Base-by-base conservation (phyloP, 116 monocot genomes). In the Dioscorea cayenensis region DNA sequence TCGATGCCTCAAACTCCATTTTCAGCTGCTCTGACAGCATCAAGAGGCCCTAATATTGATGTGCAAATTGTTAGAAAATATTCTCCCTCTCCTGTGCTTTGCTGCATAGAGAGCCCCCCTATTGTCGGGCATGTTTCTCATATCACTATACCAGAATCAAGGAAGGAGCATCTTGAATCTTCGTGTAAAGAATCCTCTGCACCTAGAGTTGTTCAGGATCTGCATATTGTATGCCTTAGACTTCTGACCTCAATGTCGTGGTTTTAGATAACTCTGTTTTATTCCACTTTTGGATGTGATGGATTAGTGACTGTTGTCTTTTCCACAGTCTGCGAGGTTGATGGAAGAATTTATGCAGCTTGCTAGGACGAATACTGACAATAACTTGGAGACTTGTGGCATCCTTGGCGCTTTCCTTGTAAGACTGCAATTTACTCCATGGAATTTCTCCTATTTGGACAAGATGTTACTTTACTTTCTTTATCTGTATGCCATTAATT, bases 261-360 rank as follows among this genome's bases (percentile, higher is more conserved):
- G 36, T 5, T 21, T 37, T 14, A 14, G 66, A 18, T 28, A 18
- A 17, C 2, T 37, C 43, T 35, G 55, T 55, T 55, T 18, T 18
- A n/a, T 55, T 55, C 55, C 17, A 13, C 3, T 29, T 28, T 69
- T 69, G 49, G 51, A 11, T 19, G 49, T 48, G n/a, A 43, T 66
- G 17, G 29, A 67, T 71, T 23, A 35, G 10, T 9, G 32, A 27
- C 28, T 63, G 2, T 28, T 36, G 38, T 20, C 14, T 38, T 63
- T 51, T 76, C 51, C 82, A 67, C 80, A 96, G 95, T 96, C 95
- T 13, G 82, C 64, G 12, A 78, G 80, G 62, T 72, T 96, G 79
- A 87, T 87, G 86, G 95, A 92, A 59, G 90, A 92, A 77, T 96
- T 96, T 65, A 86, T 92, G 78, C 90, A 83, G 64, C 95, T 92